A percentile compares a stretch with the other conserved stretches of the same genome.
phyloP scores from a whole-genome alignment of 306 rosid genomes.

The Glycine soja region DNA sequence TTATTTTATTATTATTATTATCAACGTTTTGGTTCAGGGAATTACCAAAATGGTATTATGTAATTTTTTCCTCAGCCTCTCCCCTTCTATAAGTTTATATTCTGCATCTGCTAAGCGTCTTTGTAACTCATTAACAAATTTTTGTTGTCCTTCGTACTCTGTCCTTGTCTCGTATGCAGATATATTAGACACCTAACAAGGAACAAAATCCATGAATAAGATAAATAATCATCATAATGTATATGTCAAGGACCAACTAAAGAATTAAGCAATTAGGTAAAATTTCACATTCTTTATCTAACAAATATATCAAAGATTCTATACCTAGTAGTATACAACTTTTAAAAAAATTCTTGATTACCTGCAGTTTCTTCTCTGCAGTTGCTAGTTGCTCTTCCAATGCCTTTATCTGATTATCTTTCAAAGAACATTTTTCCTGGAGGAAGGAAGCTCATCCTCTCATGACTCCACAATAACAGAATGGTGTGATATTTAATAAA shows the following conservation, averaged over 20 bases:
- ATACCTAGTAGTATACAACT: background rate
- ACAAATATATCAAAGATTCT: background rate
- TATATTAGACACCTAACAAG: slow-evolving; percentile 71
- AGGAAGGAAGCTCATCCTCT: slow-evolving; percentile 45
- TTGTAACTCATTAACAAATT: slow-evolving; percentile 67
- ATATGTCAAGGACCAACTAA: slow-evolving; percentile 8
- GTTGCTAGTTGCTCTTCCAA: slow-evolving; percentile 65
- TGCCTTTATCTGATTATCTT: slow-evolving; percentile 64
- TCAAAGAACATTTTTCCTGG: slow-evolving; percentile 76
- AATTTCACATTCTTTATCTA: slow-evolving; percentile 9
- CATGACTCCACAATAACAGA: slow-evolving; percentile 17
- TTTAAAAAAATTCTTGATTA: slow-evolving; percentile 40
- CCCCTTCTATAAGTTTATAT: slow-evolving; percentile 89
- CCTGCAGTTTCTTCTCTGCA: slow-evolving; percentile 89
- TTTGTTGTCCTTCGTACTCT: slow-evolving; percentile 82
- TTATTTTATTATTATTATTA: background rate
- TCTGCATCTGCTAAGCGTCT: slow-evolving; percentile 81
- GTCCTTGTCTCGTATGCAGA: slow-evolving; percentile 71
- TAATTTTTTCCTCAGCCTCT: slow-evolving; percentile 83
- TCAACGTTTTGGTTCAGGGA: slow-evolving; percentile 22
- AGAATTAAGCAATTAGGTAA: background rate
- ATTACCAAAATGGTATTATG: slow-evolving; percentile 95
- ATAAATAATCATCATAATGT: slow-evolving; percentile 17
- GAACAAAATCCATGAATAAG: slow-evolving; percentile 37
- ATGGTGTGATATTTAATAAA: slow-evolving; percentile 9